Percentiles rank a stretch among this genome's conserved stretches.
Evolutionary conservation across 2,329 filamentous ascomycete species (phyloP).

Genomic region (Fusarium annulatum): DNA sequence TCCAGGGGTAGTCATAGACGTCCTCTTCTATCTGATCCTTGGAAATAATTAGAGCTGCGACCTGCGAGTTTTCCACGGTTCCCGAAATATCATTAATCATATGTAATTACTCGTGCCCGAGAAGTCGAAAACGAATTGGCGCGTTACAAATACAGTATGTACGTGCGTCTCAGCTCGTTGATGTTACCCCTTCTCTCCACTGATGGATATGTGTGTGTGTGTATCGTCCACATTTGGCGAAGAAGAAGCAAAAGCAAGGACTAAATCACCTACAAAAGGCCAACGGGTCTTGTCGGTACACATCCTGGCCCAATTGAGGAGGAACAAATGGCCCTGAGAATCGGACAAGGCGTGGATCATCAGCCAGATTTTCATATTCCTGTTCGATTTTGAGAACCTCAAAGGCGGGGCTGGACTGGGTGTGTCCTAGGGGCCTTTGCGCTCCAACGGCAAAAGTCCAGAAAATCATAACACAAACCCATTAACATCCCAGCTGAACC

Average conservation of each 20-base stretch:
- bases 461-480: constrained; percentile 25
- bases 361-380: constrained; percentile 2
- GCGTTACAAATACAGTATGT: constrained; percentile 34
- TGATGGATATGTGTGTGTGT: constrained; percentile 15
- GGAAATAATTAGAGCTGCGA: neutral
- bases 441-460: constrained; percentile 9
- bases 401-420: neutral
- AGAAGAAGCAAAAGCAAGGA: constrained; percentile 31
- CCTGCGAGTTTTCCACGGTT: constrained; percentile 11
- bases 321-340: neutral
- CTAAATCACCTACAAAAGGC: constrained; percentile 5
- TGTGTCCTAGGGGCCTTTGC: neutral
- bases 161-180: constrained; percentile 23
- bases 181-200: constrained; percentile 41
- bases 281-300: constrained; percentile 4
- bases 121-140: constrained; percentile 5
- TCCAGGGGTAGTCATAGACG: constrained; percentile 1
- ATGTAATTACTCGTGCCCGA: constrained; percentile 2
- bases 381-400: neutral
- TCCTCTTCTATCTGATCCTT: constrained; percentile 1
- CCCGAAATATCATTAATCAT: constrained; percentile 3
- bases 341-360: constrained; percentile 7
- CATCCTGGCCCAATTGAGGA: neutral
- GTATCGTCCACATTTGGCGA: constrained; percentile 17
- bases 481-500: constrained; percentile 25